Conservation (phyloP, 2,329 filamentous ascomycete species). For the Colletotrichum aenigma region DNA sequence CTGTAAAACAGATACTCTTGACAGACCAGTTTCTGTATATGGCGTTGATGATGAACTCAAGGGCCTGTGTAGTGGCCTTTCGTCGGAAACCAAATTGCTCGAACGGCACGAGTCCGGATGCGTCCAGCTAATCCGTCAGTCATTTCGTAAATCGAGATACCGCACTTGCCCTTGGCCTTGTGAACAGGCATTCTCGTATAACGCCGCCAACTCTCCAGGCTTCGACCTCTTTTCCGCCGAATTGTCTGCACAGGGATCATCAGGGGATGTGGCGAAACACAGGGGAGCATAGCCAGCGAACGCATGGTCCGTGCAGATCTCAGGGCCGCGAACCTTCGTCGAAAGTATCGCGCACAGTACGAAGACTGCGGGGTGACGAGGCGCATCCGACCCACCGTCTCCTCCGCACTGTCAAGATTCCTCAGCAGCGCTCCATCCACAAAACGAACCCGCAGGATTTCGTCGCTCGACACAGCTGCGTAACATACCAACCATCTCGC, state of each 20-base stretch:
- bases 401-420: neutral
- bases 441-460: too few species aligned
- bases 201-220: too few species aligned
- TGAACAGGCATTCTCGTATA: too few species aligned
- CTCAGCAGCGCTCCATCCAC: neutral
- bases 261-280: neutral
- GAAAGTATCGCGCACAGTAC: neutral
- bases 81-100: too few species aligned
- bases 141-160: too few species aligned
- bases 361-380: neutral
- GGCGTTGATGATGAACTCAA: too few species aligned
- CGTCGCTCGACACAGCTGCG: too few species aligned
- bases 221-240: too few species aligned
- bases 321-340: rapidly evolving
- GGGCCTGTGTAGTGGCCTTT: too few species aligned
- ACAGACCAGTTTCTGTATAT: too few species aligned
- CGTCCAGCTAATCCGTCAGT: neutral
- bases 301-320: neutral
- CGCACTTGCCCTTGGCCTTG: too few species aligned
- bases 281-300: neutral
- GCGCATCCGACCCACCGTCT: neutral
- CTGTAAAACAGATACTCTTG: rapidly evolving
- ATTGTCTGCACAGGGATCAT: neutral
- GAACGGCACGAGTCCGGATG: neutral
- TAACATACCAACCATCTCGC: too few species aligned